These are phyloP conservation scores for Simplicillium aogashimaense DNA, from an alignment of 2,329 filamentous ascomycete species.

Conservation along the genomic window DNA sequence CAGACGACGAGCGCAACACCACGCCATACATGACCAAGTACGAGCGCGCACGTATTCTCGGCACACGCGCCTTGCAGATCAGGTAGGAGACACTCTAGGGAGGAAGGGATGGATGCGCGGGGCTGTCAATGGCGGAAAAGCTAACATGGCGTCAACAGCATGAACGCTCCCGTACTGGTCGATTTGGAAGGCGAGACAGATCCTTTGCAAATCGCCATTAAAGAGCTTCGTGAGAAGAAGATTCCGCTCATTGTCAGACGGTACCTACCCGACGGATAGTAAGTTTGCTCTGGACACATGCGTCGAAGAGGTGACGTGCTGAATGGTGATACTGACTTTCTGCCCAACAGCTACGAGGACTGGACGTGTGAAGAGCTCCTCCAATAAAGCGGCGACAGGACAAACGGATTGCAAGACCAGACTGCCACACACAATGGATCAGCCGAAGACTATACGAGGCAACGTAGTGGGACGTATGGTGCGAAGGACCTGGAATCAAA, in stretches of 20 bases:
- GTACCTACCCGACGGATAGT: constrained; percentile 95
- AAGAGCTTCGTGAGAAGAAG: constrained; percentile 97
- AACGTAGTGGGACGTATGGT: too few species aligned
- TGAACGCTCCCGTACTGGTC: constrained; percentile 94
- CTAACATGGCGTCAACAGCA: constrained; percentile 42
- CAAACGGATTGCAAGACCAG: too few species aligned
- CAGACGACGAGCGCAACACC: constrained; percentile 77
- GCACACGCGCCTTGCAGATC: constrained; percentile 89
- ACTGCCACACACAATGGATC: too few species aligned
- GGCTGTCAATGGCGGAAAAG: neutral
- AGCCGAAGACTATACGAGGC: too few species aligned
- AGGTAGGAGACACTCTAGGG: constrained; percentile 51
- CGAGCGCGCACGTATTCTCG: constrained; percentile 85
- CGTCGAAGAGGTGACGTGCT: constrained; percentile 1
- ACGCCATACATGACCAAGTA: constrained; percentile 99
- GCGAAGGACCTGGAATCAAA: too few species aligned
- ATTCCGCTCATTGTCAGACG: constrained; percentile 90
- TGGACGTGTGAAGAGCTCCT: constrained; percentile 97
- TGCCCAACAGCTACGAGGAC: constrained; percentile 74
- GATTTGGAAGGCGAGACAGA: constrained; percentile 97
- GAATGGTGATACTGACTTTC: constrained; percentile 10
- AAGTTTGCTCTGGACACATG: constrained; percentile 29
- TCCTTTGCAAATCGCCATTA: constrained; percentile 92
- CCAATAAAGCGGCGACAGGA: constrained; percentile 28
- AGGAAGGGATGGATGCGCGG: neutral